Base-by-base conservation (phyloP, 257 asterid genomes). In the Haberlea rhodopensis region DNA sequence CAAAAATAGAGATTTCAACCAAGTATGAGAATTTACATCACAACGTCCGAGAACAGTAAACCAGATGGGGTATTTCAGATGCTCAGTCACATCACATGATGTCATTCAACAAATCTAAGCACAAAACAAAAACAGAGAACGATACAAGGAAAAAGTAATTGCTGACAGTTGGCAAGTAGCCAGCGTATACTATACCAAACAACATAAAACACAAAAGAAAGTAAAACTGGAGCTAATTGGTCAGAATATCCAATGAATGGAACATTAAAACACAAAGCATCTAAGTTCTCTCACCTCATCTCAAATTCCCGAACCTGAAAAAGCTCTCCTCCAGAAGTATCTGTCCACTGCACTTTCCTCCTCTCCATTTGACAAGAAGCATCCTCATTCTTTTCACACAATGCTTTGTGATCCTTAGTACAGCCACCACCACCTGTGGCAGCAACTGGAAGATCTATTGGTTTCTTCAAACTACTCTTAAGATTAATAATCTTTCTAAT, bases 321-420 rank as follows among this genome's bases (percentile, higher is more conserved):
- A 70, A 94, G 97, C 70, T 90, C 95, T 40, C 92, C 95, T 58
- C 99, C 97, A 3, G 65, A 68, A 53, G 83, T 69, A 82, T 94
- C 99, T 2, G 87, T 87, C 99, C 99, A 94, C 75, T 84, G 95
- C 66, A 94, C 99, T 75, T 81, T 85, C 86, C 95, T 87, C 77
- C 73, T 76, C 70, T 74, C 87, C 57, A 11, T 73, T 68, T 65
- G 87, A 71, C 71, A 74, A 64, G 68, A 54, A 65, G 57, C 59
- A 65, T 79, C 80, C 48, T 45, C 53, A 43, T 72, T 71, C 69
- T 70, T 74, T 57, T 75, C 83, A 45, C 71, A 61, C 51, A 67
- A 62, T 32, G 70, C 67, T 53, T 62, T 76, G 23, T 24, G 71
- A 37, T 77, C 83, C 49, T 64, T 49, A 53, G 24, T 53, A 37